Evolutionary conservation across 176 grass and related monocot species (phyloP), one percentile per base, ranked within the genome.

Genomic region (Cenchrus purpureus): DNA sequence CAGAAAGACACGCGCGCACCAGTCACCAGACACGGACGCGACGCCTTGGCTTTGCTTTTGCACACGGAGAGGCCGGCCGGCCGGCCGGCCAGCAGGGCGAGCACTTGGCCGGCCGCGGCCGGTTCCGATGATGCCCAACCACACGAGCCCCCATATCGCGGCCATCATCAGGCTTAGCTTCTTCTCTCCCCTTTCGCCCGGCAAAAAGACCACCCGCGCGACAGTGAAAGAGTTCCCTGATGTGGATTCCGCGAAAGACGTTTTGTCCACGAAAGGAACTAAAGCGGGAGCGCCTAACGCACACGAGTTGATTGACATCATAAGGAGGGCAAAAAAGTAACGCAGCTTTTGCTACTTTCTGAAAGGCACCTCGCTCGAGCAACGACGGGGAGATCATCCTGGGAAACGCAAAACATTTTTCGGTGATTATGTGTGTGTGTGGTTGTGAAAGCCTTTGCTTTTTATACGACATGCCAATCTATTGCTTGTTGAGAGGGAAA

Each of bases 241-340:
- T 90, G 79, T 77, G 83, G 42, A 44, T 40, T 40, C 64, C 13
- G 37, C 73, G 83, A 90, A 67, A 73, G 88, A 82, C 71, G 71
- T 60, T 79, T 83, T 86, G 88, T 79, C 84, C 12, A 7, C 25
- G 20, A 90, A 83, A 86, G 73, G 66, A 86, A 37, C 13, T 25
- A 63, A 77, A 89, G 78, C 7, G 53, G 12, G 11, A 14, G 53
- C 2, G 52, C 63, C 60, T 49, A 19, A 70, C 60, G 48, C 67
- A 68, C 82, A 81, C 54, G 83, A 71, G 31, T 34, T 79, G 88
- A 74, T 34, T 79, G 88, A 74, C 84, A 87, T 90, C 84, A 83
- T 78, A 32, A 61, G 59, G 74, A 73, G 73, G 3, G 42, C 22
- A 17, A 74, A 34, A 85, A 68, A 65, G 29, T 29, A n/a, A 60